Evolutionary conservation across 306 rosid species (phyloP).

Genomic region (Ormosia emarginata): DNA sequence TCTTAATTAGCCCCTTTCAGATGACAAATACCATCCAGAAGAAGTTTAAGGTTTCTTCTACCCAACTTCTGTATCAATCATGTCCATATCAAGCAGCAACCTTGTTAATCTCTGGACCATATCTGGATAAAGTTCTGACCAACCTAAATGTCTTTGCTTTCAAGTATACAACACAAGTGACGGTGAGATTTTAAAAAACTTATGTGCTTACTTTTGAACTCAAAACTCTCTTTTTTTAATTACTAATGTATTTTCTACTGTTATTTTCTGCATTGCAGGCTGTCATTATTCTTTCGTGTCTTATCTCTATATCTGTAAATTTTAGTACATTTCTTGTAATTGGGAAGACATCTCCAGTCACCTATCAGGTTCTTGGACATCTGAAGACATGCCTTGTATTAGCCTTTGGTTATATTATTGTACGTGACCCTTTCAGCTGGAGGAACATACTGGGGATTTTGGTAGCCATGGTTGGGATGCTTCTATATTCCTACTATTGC

Average conservation of each 20-base stretch:
- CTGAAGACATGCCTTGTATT: conserved; percentile 90
- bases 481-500: conserved; percentile 72
- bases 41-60: conserved; percentile 85
- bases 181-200: conserved; percentile 49
- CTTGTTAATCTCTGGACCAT: conserved; percentile 73
- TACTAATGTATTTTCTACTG: background rate
- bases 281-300: conserved; percentile 75
- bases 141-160: conserved; percentile 74
- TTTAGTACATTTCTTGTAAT: conserved; percentile 95
- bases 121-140: conserved; percentile 75
- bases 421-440: conserved; percentile 83
- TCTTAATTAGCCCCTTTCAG: conserved; percentile 63
- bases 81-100: conserved; percentile 87
- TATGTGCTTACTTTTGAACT: background rate
- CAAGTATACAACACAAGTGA: conserved; percentile 72
- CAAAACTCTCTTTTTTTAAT: background rate
- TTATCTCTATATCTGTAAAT: conserved; percentile 84
- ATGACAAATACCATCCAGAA: conserved; percentile 97
- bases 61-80: conserved; percentile 91
- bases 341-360: conserved; percentile 92
- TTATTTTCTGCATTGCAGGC: conserved; percentile 41
- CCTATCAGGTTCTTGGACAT: conserved; percentile 97
- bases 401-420: conserved; percentile 79
- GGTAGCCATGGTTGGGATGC: conserved; percentile 82
- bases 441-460: conserved; percentile 79